These are phyloP conservation scores for Fusarium stilboides DNA, from an alignment of 2,329 filamentous ascomycete genomes.

Conservation along the genomic window DNA sequence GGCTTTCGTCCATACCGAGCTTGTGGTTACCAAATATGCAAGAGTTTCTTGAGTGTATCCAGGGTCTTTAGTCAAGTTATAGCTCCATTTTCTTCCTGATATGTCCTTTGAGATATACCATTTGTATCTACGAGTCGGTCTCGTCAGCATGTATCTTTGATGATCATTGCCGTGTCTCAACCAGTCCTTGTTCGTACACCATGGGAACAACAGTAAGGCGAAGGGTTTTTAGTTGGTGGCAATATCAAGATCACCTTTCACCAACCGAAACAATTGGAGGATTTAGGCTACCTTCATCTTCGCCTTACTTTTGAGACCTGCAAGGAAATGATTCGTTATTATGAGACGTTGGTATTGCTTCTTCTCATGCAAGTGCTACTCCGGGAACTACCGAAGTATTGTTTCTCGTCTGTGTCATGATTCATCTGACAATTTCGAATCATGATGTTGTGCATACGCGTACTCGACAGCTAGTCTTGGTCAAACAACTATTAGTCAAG, in stretches of 20 bases:
- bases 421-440: not conserved
- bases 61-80: not conserved
- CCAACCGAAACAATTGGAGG: slow-evolving; percentile 7
- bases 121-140: not conserved
- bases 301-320: not conserved
- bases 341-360: slow-evolving; percentile 8
- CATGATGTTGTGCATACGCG: not conserved
- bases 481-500: not conserved
- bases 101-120: not conserved
- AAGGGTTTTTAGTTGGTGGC: slow-evolving; percentile 2
- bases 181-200: not conserved
- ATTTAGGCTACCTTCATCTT: not conserved
- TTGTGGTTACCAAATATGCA: not conserved
- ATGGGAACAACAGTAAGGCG: slow-evolving; percentile 1
- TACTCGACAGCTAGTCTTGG: not conserved
- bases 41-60: not conserved
- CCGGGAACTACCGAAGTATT: slow-evolving; percentile 25
- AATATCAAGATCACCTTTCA: slow-evolving; percentile 4
- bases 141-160: not conserved
- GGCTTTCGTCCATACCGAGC: not conserved
- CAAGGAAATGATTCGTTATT: not conserved
- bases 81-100: not conserved
- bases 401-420: slow-evolving; percentile 5
- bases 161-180: not conserved
- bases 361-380: slow-evolving; percentile 10